Percentiles rank a stretch among this genome's conserved stretches.
phyloP scores from a whole-genome alignment of 2,329 filamentous ascomycete species.

The Sclerotinia nivalis region DNA sequence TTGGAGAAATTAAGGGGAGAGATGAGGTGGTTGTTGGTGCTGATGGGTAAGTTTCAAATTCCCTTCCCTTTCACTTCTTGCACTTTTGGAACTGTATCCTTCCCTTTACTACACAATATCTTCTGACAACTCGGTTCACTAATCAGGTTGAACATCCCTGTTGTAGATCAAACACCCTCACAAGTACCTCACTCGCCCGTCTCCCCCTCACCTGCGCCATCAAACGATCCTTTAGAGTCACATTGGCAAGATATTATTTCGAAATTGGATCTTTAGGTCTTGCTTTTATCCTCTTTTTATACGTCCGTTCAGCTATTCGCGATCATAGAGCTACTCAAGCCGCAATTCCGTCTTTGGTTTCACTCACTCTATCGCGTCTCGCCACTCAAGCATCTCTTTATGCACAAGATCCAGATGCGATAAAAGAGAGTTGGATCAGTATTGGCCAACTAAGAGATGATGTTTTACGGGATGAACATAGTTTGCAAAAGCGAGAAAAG shows the following conservation, averaged over 20 bases:
- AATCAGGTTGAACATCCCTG: constrained; percentile 77
- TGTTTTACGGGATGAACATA: constrained; percentile 80
- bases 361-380: constrained; percentile 79
- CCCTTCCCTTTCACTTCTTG: constrained; percentile 24
- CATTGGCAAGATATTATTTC: constrained; percentile 85
- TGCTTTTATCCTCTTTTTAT: constrained; percentile 54
- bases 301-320: constrained; percentile 64
- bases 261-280: constrained; percentile 68
- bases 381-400: constrained; percentile 83
- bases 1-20: constrained; percentile 67
- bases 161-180: constrained; percentile 76
- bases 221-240: constrained; percentile 75
- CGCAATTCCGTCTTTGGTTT: constrained; percentile 75
- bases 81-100: constrained; percentile 9
- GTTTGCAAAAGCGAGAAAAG: constrained; percentile 70
- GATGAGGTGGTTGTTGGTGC: constrained; percentile 59
- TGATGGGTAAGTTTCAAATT: constrained; percentile 52
- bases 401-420: constrained; percentile 59
- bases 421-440: constrained; percentile 77
- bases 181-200: constrained; percentile 86
- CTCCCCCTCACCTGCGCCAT: constrained; percentile 82
- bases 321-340: constrained; percentile 65
- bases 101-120: constrained; percentile 45
- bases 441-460: constrained; percentile 90
- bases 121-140: constrained; percentile 65